A percentile compares a stretch with the other conserved stretches of the same genome.
phyloP scores from a whole-genome alignment of 2,329 filamentous ascomycete species.

The Trichoderma sp. region DNA sequence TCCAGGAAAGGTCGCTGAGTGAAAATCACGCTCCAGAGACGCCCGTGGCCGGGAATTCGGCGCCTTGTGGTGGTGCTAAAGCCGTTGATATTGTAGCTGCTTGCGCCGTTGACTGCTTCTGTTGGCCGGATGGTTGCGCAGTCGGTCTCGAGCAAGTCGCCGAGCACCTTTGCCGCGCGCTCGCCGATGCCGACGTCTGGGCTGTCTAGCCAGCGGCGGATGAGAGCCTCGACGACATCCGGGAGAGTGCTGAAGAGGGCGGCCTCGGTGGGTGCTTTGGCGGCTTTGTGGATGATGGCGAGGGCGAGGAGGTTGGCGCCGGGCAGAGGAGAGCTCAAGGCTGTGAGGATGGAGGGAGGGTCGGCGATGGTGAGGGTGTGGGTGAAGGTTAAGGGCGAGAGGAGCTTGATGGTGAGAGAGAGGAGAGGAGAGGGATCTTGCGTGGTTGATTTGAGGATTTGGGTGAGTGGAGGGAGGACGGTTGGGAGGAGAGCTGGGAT shows the following conservation, averaged over 20 bases:
- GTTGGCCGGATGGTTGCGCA: constrained; percentile 43
- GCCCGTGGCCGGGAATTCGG: constrained; percentile 50
- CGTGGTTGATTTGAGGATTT: constrained; percentile 53
- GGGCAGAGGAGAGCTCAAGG: constrained; percentile 55
- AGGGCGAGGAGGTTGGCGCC: constrained; percentile 61
- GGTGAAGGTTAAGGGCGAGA: constrained; percentile 55
- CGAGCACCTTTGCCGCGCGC: constrained; percentile 52
- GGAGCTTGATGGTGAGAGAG: constrained; percentile 57
- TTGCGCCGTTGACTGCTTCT: constrained; percentile 31
- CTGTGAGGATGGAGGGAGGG: constrained; percentile 52
- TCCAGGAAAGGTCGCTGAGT: constrained; percentile 47
- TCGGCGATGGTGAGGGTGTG: constrained; percentile 55
- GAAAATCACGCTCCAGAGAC: constrained; percentile 57
- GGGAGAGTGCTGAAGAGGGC: constrained; percentile 54
- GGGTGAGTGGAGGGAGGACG: constrained; percentile 56
- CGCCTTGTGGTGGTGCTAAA: constrained; percentile 42
- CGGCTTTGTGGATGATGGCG: constrained; percentile 57
- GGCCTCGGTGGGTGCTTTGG: constrained; percentile 49
- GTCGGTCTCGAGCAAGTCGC: constrained; percentile 58
- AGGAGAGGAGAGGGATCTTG: constrained; percentile 55
- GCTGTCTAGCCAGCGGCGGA: constrained; percentile 55
- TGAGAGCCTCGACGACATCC: constrained; percentile 49
- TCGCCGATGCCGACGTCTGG: constrained; percentile 59
- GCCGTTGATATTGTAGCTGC: constrained; percentile 33
- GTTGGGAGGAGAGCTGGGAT: constrained; percentile 53